Evolutionary conservation across 345 rosid genomes (phyloP), one percentile per base, ranked within the genome.

Genomic region (Eucalyptus erythrocorys): DNA sequence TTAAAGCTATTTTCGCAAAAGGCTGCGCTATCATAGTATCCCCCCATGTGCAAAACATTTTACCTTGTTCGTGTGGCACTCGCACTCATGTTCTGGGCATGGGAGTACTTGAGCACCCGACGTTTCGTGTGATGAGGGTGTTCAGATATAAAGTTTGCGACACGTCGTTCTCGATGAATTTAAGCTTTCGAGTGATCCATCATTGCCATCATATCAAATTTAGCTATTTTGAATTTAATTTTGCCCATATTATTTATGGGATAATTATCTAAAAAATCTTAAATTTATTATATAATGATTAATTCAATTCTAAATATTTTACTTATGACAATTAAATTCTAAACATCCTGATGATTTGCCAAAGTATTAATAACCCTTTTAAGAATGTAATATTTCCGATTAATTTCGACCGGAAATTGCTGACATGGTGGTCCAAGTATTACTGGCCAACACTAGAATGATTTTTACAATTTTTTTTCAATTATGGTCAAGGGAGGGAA

Each of bases 351-450:
- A 61, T 1, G 68, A 12, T 61, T 61, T 61, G 17, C 68, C 8
- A 13, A 61, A 13, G 8, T 13, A 61, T 2, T 30, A 0, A 11
- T 13, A 1, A 61, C 14, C 4, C 8, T 61, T 61, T 30, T 61
- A 30, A 61, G 7, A 13, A 12, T 13, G 7, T 61, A 61, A 34
- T 27, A 0, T 5, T 61, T 12, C 4, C 4, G 0, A 13, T 8
- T 61, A 30, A 13, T 61, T 6, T 61, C 15, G 1, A 13, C 10
- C 0, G n/a, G 4, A 61, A 61, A 61, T 12, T 0, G 2, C 0
- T 6, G 0, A 30, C 0, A 12, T 30, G 1, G 34, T 30, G 0
- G 1, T 61, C 2, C 8, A 6, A 2, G 10, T 26, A 7, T 51
- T 10, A 21, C 0, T 0, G 0, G 32, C 8, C 8, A 61, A 13